Evolutionary conservation across 805 yeast genomes (phyloP), one percentile per base, ranked within the genome.

Genomic region (Starmerella gropengiesseri): DNA sequence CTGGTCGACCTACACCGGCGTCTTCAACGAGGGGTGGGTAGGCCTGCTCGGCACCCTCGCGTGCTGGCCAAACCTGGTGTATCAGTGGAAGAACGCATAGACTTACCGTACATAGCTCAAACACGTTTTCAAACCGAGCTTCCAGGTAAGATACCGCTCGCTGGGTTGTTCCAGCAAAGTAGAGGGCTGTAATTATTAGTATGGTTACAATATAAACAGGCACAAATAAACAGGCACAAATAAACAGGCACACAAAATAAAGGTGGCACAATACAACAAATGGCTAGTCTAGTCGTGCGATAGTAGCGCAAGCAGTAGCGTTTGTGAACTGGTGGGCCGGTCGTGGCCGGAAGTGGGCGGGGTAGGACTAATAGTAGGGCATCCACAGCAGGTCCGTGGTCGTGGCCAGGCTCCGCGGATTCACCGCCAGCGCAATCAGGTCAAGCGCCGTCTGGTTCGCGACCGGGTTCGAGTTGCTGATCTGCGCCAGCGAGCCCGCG

Each of bases 381-480:
- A 91, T 84, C 86, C 95, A 91, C 50, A 83, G 70, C 13, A 86
- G 77, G 55, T 91, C 98, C 5, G 94, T 80, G 12, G 9, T 14
- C 42, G 84, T 77, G 13, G 97, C 96, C 53, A 91, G 66, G 55
- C 85, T 84, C 54, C 94, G 75, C 27, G 97, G 96, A 57, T 87
- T 89, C 13, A 87, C 96, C 6, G 98, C 97, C 56, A 84, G 86
- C 5, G 94, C 80, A 40, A 91, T 84, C 57, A 89, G 72, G 55
- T 91, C 96, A 51, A 91, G 70, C 26, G 86, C 82, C 48, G 83
- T 78, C 60, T 89, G 97, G 28, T 94, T 83, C 8, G 94, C 82
- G 28, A 81, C 79, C 1, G 81, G 75, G 25, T 72, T 65, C 25
- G 73, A 73, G 29, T 69, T 66, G 12, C 73, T 69, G 20, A 69